These are phyloP conservation scores for Candida pseudoviswanathii DNA, from an alignment of 1,139 yeast genomes.

Conservation along the genomic window DNA sequence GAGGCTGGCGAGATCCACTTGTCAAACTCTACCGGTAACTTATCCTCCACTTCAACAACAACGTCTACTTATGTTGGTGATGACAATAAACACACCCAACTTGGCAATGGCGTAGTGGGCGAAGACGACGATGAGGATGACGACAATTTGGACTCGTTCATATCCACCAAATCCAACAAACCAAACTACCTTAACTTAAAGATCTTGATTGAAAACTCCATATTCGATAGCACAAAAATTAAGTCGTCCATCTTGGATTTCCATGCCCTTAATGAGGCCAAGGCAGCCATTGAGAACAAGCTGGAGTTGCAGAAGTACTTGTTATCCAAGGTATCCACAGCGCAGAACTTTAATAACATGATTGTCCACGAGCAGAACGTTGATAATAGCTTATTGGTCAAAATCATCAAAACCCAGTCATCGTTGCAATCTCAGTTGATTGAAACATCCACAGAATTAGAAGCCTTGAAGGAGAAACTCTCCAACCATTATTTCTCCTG, in stretches of 20 bases:
- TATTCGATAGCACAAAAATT: slow-evolving; percentile 43
- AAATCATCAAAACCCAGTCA: slow-evolving; percentile 38
- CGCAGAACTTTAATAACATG: slow-evolving; percentile 36
- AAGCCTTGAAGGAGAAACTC: slow-evolving; percentile 27
- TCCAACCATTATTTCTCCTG: slow-evolving; percentile 48
- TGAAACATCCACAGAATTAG: slow-evolving; percentile 33
- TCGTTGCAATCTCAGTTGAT: slow-evolving; percentile 36
- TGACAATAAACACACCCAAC: slow-evolving; percentile 6
- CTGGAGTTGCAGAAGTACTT: slow-evolving; percentile 36
- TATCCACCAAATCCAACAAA: slow-evolving; percentile 19
- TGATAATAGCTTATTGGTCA: slow-evolving; percentile 30
- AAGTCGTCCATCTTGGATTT: slow-evolving; percentile 39
- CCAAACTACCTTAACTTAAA: slow-evolving; percentile 43
- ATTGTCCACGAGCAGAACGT: slow-evolving; percentile 21
- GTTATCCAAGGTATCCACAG: slow-evolving; percentile 32
- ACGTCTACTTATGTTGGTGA: slow-evolving; percentile 4
- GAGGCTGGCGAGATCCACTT: slow-evolving; percentile 33
- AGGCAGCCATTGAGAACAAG: slow-evolving; percentile 32
- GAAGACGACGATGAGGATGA: slow-evolving; percentile 18
- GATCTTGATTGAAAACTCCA: slow-evolving; percentile 47
- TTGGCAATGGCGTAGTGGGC: not conserved
- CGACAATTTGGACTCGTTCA: slow-evolving; percentile 21
- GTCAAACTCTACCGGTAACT: slow-evolving; percentile 4
- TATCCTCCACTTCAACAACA: slow-evolving; percentile 2
- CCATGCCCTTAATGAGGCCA: slow-evolving; percentile 30